A percentile compares a stretch with the other conserved stretches of the same genome.
phyloP scores from a whole-genome alignment of 371 early-diverging fungal species.

The Dinochytrium kinnereticum region DNA sequence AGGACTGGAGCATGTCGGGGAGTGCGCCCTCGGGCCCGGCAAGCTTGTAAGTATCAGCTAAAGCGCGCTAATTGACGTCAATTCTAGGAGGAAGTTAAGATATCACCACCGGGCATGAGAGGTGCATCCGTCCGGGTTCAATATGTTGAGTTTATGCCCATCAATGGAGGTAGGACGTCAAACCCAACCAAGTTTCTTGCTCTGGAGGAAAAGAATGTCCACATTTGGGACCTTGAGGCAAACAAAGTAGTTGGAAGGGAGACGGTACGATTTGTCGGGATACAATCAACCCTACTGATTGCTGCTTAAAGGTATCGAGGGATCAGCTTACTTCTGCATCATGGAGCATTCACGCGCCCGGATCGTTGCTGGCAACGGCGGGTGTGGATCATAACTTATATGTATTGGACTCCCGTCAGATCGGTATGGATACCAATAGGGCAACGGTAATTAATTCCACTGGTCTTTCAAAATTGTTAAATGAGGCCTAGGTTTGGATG shows the following conservation, averaged over 20 bases:
- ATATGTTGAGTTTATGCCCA: constrained; percentile 42
- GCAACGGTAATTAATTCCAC: constrained; percentile 18
- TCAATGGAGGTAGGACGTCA: neutral
- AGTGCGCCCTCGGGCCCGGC: constrained; percentile 28
- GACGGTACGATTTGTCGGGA: constrained; percentile 23
- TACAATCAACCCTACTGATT: neutral
- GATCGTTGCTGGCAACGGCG: constrained; percentile 37
- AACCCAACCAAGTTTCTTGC: constrained; percentile 39
- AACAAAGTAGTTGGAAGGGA: constrained; percentile 31
- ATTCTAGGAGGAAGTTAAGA: constrained; percentile 25
- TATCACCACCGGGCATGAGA: constrained; percentile 48
- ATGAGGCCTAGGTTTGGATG: constrained; percentile 39
- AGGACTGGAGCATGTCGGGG: constrained; percentile 46
- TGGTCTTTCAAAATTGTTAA: neutral
- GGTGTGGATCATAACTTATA: constrained; percentile 47
- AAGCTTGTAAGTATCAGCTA: constrained; percentile 23
- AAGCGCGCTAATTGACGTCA: neutral
- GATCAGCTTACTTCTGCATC: constrained; percentile 37
- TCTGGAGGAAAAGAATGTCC: constrained; percentile 26
- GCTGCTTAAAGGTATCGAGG: constrained; percentile 32
- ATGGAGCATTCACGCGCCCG: constrained; percentile 46
- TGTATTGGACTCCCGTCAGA: constrained; percentile 45
- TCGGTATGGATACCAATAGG: constrained; percentile 28
- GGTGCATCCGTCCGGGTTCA: constrained; percentile 38
- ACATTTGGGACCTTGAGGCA: constrained; percentile 37